phyloP scores from a whole-genome alignment of 768 basidiomycete genomes.

The Boletus rubropictus region DNA sequence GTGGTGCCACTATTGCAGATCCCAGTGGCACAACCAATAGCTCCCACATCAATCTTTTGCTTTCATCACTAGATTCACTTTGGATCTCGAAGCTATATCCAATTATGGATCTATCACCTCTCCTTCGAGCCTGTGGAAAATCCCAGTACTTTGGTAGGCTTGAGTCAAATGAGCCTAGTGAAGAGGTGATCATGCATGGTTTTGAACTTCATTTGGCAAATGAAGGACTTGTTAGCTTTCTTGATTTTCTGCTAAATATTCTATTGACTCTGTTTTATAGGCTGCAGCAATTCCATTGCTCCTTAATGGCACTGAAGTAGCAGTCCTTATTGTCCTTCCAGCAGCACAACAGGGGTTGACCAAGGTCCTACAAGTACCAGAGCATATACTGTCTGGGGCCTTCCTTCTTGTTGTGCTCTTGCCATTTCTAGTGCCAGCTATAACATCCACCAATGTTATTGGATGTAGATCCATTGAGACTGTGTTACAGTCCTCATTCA shows the following conservation, averaged over 20 bases:
- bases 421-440: slow-evolving; percentile 21
- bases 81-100: slow-evolving; percentile 45
- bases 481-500: slow-evolving; percentile 3
- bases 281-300: slow-evolving; percentile 43
- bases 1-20: slow-evolving; percentile 46
- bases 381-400: slow-evolving; percentile 12
- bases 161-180: slow-evolving; percentile 35
- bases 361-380: slow-evolving; percentile 39
- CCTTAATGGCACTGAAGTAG: slow-evolving; percentile 45
- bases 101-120: slow-evolving; percentile 38
- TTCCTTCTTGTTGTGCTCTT: slow-evolving; percentile 25
- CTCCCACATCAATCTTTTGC: slow-evolving; percentile 45
- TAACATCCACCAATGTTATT: slow-evolving; percentile 5
- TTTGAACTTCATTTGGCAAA: slow-evolving; percentile 44
- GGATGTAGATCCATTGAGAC: slow-evolving; percentile 14
- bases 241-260: not conserved
- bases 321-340: slow-evolving; percentile 54
- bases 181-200: slow-evolving; percentile 36
- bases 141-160: slow-evolving; percentile 52
- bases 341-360: slow-evolving; percentile 31
- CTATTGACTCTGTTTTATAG: slow-evolving; percentile 29
- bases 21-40: slow-evolving; percentile 38
- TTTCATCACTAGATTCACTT: slow-evolving; percentile 39
- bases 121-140: slow-evolving; percentile 46
- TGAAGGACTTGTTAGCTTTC: slow-evolving; percentile 40